These are phyloP conservation scores for Ceratocystis destructans DNA, from an alignment of 2,329 filamentous ascomycete genomes.

Conservation along the genomic window DNA sequence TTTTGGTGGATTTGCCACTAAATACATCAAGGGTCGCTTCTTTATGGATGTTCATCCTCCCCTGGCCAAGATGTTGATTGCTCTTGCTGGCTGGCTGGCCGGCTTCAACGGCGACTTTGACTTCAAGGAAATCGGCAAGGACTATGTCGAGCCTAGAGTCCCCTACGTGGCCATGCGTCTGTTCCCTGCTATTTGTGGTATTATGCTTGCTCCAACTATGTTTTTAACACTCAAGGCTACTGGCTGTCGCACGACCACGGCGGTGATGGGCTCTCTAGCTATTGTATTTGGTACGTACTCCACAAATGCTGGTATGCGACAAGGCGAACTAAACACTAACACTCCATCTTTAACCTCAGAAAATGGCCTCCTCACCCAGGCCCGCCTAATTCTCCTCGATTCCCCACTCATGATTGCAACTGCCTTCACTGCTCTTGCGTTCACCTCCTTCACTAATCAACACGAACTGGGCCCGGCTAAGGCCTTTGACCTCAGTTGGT, in stretches of 20 bases:
- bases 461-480: slow-evolving; percentile 82
- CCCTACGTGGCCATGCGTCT: slow-evolving; percentile 97
- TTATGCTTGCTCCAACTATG: slow-evolving; percentile 79
- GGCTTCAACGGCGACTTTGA: slow-evolving; percentile 94
- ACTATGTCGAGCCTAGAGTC: slow-evolving; percentile 86
- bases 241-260: slow-evolving; percentile 76
- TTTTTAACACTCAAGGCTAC: slow-evolving; percentile 86
- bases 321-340: background rate
- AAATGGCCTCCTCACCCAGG: slow-evolving; percentile 90
- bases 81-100: slow-evolving; percentile 83
- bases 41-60: slow-evolving; percentile 99
- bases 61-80: slow-evolving; percentile 90
- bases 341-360: slow-evolving; percentile 39
- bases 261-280: slow-evolving; percentile 67
- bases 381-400: slow-evolving; percentile 87
- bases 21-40: slow-evolving; percentile 98
- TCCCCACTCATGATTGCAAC: slow-evolving; percentile 90
- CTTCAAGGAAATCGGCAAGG: slow-evolving; percentile 99
- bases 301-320: no score
- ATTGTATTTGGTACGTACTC: slow-evolving; percentile 74
- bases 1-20: slow-evolving; percentile 94
- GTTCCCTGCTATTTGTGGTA: slow-evolving; percentile 77
- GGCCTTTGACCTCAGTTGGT: slow-evolving; percentile 84
- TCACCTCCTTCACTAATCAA: slow-evolving; percentile 89
- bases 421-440: slow-evolving; percentile 77